Base-by-base conservation (phyloP, 208 protist genomes). In the Leishmania amazonensis region DNA sequence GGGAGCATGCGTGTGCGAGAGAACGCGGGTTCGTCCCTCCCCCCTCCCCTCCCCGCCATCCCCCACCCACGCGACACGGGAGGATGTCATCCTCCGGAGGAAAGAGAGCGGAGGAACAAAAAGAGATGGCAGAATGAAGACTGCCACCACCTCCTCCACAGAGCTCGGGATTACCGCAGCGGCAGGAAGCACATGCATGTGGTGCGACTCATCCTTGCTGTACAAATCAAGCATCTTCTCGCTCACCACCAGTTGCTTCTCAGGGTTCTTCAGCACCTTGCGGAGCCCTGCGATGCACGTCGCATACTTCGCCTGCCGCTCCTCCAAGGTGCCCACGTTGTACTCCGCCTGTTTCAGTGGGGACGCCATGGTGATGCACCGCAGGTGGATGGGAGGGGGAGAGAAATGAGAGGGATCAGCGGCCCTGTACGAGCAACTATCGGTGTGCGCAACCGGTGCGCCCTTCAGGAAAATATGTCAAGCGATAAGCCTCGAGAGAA, bases 271-370 rank as follows among this genome's bases (percentile, higher is more conserved):
- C 35, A 91, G 77, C 38, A 83, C 65, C 60, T 64, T 76, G n/a
- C 68, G 74, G 21, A 90, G 70, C 70, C 78, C 83, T 13, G 67
- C 75, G 62, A 91, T 83, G 54, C 87, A 83, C 19, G 78, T 35
- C 28, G 86, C 86, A 45, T 88, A 87, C 83, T 85, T 84, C 58
- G 81, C 78, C 79, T 90, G 80, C 28, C 80, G 80, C 64, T 79
- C 75, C 72, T 77, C 67, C 3, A 84, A 80, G 42, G 65, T 73
- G 64, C 75, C 75, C 8, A 84, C 60, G 6, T 84, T 68, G 45
- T 84, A 84, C 74, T 67, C 53, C 28, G 40, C 73, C 24, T 62
- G 31, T 2, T 60, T 40, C 73, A 64, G 6, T 28, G 73, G 31
- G 5, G 3, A 8, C 73, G 47, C 7, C 73, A 60, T 76, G 31